Evolutionary conservation across 2,329 filamentous ascomycete genomes (phyloP).

Genomic region (Fusarium protoensiforme): DNA sequence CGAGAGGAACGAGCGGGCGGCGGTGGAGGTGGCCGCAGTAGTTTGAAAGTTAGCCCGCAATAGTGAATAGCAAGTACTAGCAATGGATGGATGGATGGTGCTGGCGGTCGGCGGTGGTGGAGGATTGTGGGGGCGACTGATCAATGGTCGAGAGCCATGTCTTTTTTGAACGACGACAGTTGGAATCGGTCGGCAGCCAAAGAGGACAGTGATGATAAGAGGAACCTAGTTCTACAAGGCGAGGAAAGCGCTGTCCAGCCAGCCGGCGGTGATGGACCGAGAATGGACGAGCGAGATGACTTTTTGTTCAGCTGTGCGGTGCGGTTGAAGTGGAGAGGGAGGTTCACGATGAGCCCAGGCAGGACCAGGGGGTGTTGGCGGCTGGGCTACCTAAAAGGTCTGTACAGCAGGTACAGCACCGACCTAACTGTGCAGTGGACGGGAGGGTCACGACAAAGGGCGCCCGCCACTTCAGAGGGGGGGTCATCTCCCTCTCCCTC

Average conservation of each 20-base stretch:
- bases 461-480: conserved; percentile 18
- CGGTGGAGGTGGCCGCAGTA: conserved; percentile 37
- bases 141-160: conserved; percentile 38
- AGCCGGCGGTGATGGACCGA: background rate
- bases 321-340: conserved; percentile 17
- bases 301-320: conserved; percentile 18
- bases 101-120: conserved; percentile 21
- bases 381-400: background rate
- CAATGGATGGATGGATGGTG: conserved; percentile 9
- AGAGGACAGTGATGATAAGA: background rate
- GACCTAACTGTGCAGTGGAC: conserved; percentile 20
- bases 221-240: background rate
- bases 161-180: conserved; percentile 10
- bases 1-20: conserved; percentile 39
- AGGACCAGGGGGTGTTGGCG: conserved; percentile 6
- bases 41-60: conserved; percentile 30
- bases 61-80: conserved; percentile 27
- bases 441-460: conserved; percentile 15
- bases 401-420: background rate
- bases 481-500: conserved; percentile 1
- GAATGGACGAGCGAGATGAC: conserved; percentile 3
- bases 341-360: conserved; percentile 26
- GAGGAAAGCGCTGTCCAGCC: background rate
- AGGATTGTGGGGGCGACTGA: conserved; percentile 35
- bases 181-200: background rate